Conservation (phyloP, 352 stramenopile genomes). For the Phytophthora sp. region DNA sequence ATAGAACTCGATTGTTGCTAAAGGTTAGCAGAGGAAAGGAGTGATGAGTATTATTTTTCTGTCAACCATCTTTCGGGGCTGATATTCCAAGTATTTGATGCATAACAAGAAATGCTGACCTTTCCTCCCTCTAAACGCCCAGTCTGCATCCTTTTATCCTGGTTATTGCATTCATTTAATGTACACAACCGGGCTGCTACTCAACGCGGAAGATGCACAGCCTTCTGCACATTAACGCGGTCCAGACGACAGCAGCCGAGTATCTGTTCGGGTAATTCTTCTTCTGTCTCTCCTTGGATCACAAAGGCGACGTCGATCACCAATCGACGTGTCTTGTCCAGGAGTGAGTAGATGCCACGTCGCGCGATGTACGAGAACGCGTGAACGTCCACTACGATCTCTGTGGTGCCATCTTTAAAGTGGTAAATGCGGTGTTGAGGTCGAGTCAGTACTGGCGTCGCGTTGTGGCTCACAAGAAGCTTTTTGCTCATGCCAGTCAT, state of each 20-base stretch:
- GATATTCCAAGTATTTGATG: constrained; percentile 87
- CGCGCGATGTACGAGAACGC: constrained; percentile 86
- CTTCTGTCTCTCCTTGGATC: constrained; percentile 86
- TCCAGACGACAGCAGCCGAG: constrained; percentile 86
- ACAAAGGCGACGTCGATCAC: constrained; percentile 91
- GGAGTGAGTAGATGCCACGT: constrained; percentile 75
- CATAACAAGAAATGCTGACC: constrained; percentile 84
- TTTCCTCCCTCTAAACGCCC: constrained; percentile 41
- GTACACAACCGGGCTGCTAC: constrained; percentile 8
- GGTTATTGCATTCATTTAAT: constrained; percentile 10
- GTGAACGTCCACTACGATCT: constrained; percentile 85
- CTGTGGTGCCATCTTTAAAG: constrained; percentile 64
- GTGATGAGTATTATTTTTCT: constrained; percentile 85
- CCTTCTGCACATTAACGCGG: constrained; percentile 68
- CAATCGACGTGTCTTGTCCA: constrained; percentile 78
- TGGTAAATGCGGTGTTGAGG: constrained; percentile 88
- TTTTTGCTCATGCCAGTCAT: constrained; percentile 80
- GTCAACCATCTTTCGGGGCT: constrained; percentile 92
- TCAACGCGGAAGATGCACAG: constrained; percentile 56
- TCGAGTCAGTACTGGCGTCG: constrained; percentile 82
- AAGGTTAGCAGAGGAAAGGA: constrained; percentile 61
- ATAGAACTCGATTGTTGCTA: too few relatives aligned
- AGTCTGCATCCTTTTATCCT: neutral
- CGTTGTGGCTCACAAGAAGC: constrained; percentile 80
- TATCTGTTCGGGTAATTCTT: constrained; percentile 88